These are phyloP conservation scores for Boletus sp. DNA, from an alignment of 768 basidiomycete species.

Conservation along the genomic window DNA sequence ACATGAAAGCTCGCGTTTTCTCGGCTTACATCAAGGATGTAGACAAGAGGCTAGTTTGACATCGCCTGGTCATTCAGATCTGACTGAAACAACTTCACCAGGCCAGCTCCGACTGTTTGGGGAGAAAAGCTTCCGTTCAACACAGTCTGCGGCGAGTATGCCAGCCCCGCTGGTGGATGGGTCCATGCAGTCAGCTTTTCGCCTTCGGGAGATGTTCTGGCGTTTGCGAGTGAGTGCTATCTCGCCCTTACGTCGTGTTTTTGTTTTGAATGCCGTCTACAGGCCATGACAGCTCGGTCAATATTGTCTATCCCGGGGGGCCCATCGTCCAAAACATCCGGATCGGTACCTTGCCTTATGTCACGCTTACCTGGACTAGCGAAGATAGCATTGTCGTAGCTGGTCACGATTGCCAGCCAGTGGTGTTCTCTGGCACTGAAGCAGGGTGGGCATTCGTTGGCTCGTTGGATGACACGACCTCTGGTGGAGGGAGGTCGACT, in stretches of 20 bases:
- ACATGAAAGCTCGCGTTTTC: constrained; percentile 96
- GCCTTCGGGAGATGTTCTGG: constrained; percentile 90
- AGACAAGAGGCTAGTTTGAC: constrained; percentile 71
- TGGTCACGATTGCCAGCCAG: constrained; percentile 96
- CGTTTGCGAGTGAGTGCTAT: constrained; percentile 77
- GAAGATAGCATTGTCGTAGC: constrained; percentile 85
- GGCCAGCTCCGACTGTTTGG: constrained; percentile 89
- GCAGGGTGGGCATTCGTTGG: constrained; percentile 77
- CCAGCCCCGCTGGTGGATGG: constrained; percentile 91
- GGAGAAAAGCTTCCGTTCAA: constrained; percentile 98
- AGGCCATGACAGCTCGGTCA: constrained; percentile 97
- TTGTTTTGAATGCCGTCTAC: constrained; percentile 5
- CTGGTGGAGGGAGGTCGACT: constrained; percentile 36
- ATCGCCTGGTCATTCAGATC: not conserved
- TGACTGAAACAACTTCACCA: constrained; percentile 30
- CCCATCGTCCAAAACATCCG: constrained; percentile 72
- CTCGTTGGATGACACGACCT: constrained; percentile 79
- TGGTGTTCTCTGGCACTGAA: constrained; percentile 74
- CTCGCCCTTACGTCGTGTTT: not conserved
- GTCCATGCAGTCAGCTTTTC: constrained; percentile 96
- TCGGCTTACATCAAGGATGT: constrained; percentile 99
- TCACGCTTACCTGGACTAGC: constrained; percentile 82
- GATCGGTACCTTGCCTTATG: constrained; percentile 73
- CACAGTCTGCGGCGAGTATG: constrained; percentile 93
- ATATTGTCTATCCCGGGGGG: constrained; percentile 84